Evolutionary conservation across 2,329 filamentous ascomycete genomes (phyloP).

Genomic region (Exophiala bonariae): DNA sequence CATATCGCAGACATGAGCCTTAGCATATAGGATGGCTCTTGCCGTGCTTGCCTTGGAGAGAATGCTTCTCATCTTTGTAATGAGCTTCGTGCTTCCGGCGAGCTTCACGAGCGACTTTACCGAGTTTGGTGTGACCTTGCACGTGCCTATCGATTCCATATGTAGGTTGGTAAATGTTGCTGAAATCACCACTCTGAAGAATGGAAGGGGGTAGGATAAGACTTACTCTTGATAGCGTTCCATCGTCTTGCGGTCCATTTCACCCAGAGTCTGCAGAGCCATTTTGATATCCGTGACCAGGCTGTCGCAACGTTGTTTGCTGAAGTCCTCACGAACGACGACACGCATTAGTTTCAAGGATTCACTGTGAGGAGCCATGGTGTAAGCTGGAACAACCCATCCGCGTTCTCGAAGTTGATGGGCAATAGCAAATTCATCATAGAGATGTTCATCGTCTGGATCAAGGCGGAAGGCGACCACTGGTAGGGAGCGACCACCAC

Average conservation of each 20-base stretch:
- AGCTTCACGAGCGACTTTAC: conserved; percentile 50
- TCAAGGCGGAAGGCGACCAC: conserved; percentile 85
- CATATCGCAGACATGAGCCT: no score
- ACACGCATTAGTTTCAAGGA: conserved; percentile 85
- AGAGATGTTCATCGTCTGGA: conserved; percentile 55
- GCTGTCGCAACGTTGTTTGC: conserved; percentile 74
- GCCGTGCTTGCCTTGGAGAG: conserved; percentile 74
- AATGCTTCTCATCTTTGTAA: conserved; percentile 76
- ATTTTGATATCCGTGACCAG: conserved; percentile 78
- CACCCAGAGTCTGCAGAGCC: conserved; percentile 68
- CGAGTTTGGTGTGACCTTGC: conserved; percentile 54
- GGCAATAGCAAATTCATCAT: conserved; percentile 76
- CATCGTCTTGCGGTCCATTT: conserved; percentile 72
- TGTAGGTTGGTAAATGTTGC: not conserved
- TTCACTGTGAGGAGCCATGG: conserved; percentile 87
- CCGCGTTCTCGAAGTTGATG: conserved; percentile 83
- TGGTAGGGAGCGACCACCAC: conserved; percentile 74
- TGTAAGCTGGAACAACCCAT: conserved; percentile 95
- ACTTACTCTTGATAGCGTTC: conserved; percentile 66
- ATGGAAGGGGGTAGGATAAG: not conserved
- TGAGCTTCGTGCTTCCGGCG: conserved; percentile 29
- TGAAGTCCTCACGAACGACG: conserved; percentile 91
- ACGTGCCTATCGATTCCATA: conserved; percentile 44
- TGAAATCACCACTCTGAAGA: conserved; percentile 4
- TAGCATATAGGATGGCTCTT: conserved; percentile 90